Percentiles rank a stretch among this genome's conserved stretches.
Evolutionary conservation across 257 asterid genomes (phyloP).

Genomic region (Lantana camara): DNA sequence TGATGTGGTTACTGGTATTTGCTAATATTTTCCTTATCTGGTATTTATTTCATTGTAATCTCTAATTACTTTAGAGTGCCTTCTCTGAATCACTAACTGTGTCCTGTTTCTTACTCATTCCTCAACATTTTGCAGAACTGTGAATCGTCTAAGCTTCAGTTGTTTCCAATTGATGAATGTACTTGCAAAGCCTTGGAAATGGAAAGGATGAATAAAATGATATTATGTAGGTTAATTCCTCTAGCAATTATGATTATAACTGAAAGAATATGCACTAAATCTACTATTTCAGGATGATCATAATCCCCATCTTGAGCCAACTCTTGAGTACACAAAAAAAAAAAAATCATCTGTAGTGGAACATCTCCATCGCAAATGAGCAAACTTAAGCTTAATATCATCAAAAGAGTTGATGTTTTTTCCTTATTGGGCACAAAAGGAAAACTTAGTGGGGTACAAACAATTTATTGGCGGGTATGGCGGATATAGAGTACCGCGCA

Average conservation of each 20-base stretch:
- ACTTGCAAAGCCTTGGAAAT: slow-evolving; percentile 86
- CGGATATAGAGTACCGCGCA: too few relatives aligned
- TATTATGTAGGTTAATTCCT: neutral
- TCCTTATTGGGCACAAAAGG: slow-evolving; percentile 73
- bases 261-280: neutral
- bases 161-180: slow-evolving; percentile 87
- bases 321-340: slow-evolving; percentile 82
- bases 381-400: slow-evolving; percentile 52
- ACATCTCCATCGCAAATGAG: slow-evolving; percentile 96
- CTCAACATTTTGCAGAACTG: too few relatives aligned
- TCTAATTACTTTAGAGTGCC: too few relatives aligned
- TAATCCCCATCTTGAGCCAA: slow-evolving; percentile 91
- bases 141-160: slow-evolving; percentile 92
- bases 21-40: too few relatives aligned
- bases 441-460: slow-evolving; percentile 60
- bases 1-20: too few relatives aligned
- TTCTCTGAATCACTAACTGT: too few relatives aligned
- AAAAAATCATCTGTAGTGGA: slow-evolving; percentile 89
- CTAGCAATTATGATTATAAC: neutral
- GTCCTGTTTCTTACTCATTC: too few relatives aligned
- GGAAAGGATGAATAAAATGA: slow-evolving; percentile 44
- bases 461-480: too few relatives aligned
- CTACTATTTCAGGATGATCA: slow-evolving; percentile 77
- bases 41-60: too few relatives aligned
- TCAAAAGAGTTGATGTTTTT: slow-evolving; percentile 72